Evolutionary conservation across 129 eudicot genomes (phyloP), one percentile per base, ranked within the genome.

Genomic region (Artemisia argyi): DNA sequence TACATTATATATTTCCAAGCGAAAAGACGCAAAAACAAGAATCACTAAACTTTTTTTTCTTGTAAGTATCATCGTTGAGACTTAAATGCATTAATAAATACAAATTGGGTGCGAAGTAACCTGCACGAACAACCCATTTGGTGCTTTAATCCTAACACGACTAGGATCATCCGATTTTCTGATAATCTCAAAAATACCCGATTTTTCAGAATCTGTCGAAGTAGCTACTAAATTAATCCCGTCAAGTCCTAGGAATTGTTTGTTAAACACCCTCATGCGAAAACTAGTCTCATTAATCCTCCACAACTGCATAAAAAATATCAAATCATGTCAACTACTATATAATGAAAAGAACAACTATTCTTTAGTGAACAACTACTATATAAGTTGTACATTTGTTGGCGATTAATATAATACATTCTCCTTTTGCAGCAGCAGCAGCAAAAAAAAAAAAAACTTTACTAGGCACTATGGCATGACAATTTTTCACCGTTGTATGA

Each of bases 41-140:
- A 52, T 26, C 54, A 16, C 10, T 28, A 13, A 62, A 47, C 51
- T 73, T 61, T 2, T 4, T 6, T 10, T 8, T 11, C 1, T 3
- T 9, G 11, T 28, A 53, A 35, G 16, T 9, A 32, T 5, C 18
- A 26, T 11, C 11, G 7, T 26, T 6, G 10, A 19, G 32, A 61
- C 0, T 11, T 22, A 55, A 39, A 26, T 26, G 18, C 16, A 13
- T 0, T 20, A 53, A 46, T 2, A 9, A 15, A 24, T 5, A 53
- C 15, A 5, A 15, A 13, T 61, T 60, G 17, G 11, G 20, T 18
- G 68, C 1, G 2, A 19, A 60, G 35, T 30, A 17, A 89, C 96
- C 96, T 89, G 91, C 68, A 89, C 59, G 75, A 79, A 86, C 59
- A 66, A 61, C 17, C 96, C 96, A 17, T 90, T 90, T 11, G 90